Evolutionary conservation across 2,329 filamentous ascomycete species (phyloP), one percentile per base, ranked within the genome.

Genomic region (Kalmusia sp.): DNA sequence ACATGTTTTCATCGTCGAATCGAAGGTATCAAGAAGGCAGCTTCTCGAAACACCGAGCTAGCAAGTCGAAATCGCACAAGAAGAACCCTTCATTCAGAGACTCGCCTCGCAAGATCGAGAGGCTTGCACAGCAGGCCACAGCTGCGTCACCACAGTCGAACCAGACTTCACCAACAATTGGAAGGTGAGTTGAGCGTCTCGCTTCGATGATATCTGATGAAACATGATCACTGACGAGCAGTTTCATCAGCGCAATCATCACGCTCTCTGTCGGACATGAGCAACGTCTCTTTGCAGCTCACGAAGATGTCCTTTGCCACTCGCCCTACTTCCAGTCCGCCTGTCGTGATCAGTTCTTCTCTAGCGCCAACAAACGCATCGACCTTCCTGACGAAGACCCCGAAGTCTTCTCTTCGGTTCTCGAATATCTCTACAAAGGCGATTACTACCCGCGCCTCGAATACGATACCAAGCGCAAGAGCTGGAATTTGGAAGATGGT

Each of bases 401-500:
- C 17, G 92, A 96, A 72, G 88, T 96, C 67, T 93, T 97, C 75
- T 96, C 91, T 6, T 92, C 89, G 5, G 83, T 97, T 9, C 86
- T 97, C 51, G 93, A 97, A 72, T 96, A 89, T 64, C 86, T 97
- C 51, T 96, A 96, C 83, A 96, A 96, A 77, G 92, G 92, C 59
- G 93, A 96, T 76, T 96, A 96, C 78, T 93, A 88, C 64, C 92
- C 93, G 3, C 88, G 89, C 15, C 82, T 96, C 21, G 77, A 91
- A 51, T 91, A 92, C 76, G 91, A 93, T 78, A 92, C 92, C 79
- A 87, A 88, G 59, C 84, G 85, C 50, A 87, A 91, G 73, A 87
- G 85, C 47, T 96, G 91, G 88, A 88, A 90, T 70, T 79, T 96
- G n/a, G 92, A 96, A 74, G 84, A 86, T 44, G 73, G 76, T 1